Evolutionary conservation across 768 basidiomycete species (phyloP).

Genomic region (Suillus paluster): DNA sequence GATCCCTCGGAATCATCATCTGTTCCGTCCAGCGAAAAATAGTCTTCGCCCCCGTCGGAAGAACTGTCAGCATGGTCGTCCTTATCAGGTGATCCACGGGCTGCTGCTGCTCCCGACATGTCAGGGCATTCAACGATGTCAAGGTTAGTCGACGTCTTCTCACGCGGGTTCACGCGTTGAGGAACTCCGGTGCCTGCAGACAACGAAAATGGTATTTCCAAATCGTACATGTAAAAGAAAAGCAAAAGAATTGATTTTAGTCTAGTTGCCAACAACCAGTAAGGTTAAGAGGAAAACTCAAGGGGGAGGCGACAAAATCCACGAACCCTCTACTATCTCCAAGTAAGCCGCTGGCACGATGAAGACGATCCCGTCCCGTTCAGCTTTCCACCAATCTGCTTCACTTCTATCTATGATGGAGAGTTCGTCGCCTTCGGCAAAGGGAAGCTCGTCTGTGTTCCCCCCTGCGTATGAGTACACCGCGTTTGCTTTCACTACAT

Average conservation of each 20-base stretch:
- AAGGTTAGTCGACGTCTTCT: slow-evolving; percentile 1
- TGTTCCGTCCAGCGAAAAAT: slow-evolving; percentile 35
- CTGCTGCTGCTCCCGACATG: neutral
- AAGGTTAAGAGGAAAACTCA: slow-evolving; percentile 57
- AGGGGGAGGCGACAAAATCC: slow-evolving; percentile 49
- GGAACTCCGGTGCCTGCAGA: neutral
- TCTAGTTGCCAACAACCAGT: slow-evolving; percentile 58
- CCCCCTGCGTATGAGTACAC: slow-evolving; percentile 75
- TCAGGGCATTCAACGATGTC: slow-evolving; percentile 1
- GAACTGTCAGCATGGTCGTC: slow-evolving; percentile 27
- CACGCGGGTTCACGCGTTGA: neutral
- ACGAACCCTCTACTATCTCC: slow-evolving; percentile 92
- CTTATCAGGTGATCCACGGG: slow-evolving; percentile 2
- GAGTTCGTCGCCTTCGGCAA: slow-evolving; percentile 79
- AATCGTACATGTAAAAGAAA: slow-evolving; percentile 46
- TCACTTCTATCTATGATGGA: slow-evolving; percentile 84
- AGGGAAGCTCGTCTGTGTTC: slow-evolving; percentile 83
- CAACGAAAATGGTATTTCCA: slow-evolving; percentile 15
- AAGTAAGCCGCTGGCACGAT: slow-evolving; percentile 93
- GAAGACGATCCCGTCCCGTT: slow-evolving; percentile 82
- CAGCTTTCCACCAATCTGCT: slow-evolving; percentile 95
- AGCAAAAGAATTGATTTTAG: slow-evolving; percentile 75
- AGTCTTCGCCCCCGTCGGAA: slow-evolving; percentile 39
- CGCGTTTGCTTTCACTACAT: slow-evolving; percentile 72
- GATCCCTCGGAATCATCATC: slow-evolving; percentile 31